A percentile compares a stretch with the other conserved stretches of the same genome.
Evolutionary conservation across 768 basidiomycete species (phyloP).

Genomic region (Agaricus bisporus): DNA sequence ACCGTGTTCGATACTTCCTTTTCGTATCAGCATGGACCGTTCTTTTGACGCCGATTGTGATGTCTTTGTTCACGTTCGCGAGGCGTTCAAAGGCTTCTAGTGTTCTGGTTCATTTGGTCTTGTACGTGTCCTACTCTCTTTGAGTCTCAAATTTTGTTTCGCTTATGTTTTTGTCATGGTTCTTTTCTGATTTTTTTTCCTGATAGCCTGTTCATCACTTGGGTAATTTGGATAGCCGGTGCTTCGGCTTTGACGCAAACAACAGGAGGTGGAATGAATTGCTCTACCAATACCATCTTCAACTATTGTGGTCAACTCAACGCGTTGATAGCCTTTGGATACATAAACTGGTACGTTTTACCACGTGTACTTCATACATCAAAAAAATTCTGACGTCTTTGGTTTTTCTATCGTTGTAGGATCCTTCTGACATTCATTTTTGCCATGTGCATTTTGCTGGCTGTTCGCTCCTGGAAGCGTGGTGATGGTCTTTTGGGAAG

Average conservation of each 20-base stretch:
- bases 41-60: conserved; percentile 43
- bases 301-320: conserved; percentile 74
- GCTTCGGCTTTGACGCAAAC: conserved; percentile 64
- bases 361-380: not conserved
- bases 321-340: conserved; percentile 68
- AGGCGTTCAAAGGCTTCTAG: conserved; percentile 50
- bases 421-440: no score
- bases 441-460: no score
- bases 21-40: conserved; percentile 75
- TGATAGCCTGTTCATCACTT: conserved; percentile 58
- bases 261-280: conserved; percentile 67
- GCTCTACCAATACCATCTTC: conserved; percentile 42
- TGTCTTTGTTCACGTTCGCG: conserved; percentile 47
- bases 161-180: no score
- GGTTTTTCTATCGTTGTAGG: no score
- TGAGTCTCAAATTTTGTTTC: not conserved
- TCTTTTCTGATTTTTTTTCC: not conserved
- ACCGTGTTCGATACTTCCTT: conserved; percentile 60
- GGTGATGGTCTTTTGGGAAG: no score
- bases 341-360: conserved; percentile 59
- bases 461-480: no score
- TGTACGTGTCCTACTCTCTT: conserved; percentile 36
- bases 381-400: no score
- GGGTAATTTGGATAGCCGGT: conserved; percentile 74
- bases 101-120: conserved; percentile 55